Evolutionary conservation across 108 stramenopile genomes (phyloP).

Genomic region (Skeletonema potamos): DNA sequence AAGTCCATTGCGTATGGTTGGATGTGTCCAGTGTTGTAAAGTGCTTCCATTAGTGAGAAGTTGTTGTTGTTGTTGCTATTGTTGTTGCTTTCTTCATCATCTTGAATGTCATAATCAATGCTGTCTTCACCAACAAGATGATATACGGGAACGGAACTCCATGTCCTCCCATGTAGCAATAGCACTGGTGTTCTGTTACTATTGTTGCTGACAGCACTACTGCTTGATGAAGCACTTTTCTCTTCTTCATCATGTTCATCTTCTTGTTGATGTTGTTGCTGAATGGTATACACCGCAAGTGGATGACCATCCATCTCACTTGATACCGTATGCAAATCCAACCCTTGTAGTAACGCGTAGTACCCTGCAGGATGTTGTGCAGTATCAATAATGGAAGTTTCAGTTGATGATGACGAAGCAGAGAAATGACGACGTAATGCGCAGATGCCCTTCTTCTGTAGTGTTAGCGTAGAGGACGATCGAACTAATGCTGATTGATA

Average conservation of each 20-base stretch:
- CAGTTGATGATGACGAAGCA: background rate
- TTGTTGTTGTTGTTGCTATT: too few species aligned
- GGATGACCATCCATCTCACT: slow-evolving; percentile 72
- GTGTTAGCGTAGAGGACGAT: background rate
- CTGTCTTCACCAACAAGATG: slow-evolving; percentile 49
- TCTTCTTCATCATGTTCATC: too few species aligned
- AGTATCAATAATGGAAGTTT: background rate
- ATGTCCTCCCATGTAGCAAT: slow-evolving; percentile 84
- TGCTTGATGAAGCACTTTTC: too few species aligned
- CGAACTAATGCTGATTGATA: background rate
- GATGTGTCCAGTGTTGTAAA: slow-evolving; percentile 50
- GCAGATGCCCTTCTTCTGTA: too few species aligned
- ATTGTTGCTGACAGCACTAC: too few species aligned
- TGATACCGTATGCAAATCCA: slow-evolving; percentile 69
- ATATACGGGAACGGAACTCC: slow-evolving; percentile 88
- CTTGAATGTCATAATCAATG: background rate
- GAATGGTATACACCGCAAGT: slow-evolving; percentile 72
- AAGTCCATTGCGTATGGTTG: slow-evolving; percentile 89
- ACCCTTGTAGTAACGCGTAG: slow-evolving; percentile 53
- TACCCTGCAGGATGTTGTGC: background rate
- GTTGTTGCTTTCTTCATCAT: background rate
- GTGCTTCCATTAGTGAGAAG: slow-evolving; percentile 63
- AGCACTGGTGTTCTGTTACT: slow-evolving; percentile 51
- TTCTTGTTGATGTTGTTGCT: background rate
- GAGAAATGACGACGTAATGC: background rate